Conservation (phyloP, 495 filamentous ascomycete species). For the Cercophora newfieldiana region DNA sequence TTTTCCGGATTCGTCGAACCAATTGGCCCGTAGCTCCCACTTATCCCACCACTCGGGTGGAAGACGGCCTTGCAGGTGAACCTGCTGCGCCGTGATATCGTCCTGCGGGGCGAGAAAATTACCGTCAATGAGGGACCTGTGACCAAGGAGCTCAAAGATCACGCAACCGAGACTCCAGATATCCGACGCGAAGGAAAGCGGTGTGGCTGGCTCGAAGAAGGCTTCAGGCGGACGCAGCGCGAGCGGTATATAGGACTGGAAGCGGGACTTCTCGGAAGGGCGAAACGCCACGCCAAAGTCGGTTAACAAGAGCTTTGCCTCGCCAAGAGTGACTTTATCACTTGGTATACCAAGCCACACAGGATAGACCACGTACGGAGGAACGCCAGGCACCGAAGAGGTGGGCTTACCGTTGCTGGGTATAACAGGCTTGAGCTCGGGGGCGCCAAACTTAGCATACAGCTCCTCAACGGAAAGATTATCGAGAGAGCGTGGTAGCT, state of each 20-base stretch:
- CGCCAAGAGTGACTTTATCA: slow-evolving; percentile 22
- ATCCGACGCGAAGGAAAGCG: slow-evolving; percentile 38
- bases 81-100: slow-evolving; percentile 39
- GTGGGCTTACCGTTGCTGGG: slow-evolving; percentile 26
- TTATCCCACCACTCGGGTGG: slow-evolving; percentile 36
- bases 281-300: slow-evolving; percentile 45
- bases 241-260: slow-evolving; percentile 35
- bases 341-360: slow-evolving; percentile 28
- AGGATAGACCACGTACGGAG: slow-evolving; percentile 17
- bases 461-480: slow-evolving; percentile 33
- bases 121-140: slow-evolving; percentile 17
- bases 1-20: slow-evolving; percentile 27
- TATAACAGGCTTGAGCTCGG: slow-evolving; percentile 23
- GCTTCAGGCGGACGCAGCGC: slow-evolving; percentile 34
- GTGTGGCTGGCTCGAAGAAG: slow-evolving; percentile 32
- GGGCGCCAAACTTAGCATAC: slow-evolving; percentile 35
- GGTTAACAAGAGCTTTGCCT: slow-evolving; percentile 37
- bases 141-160: slow-evolving; percentile 31
- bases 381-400: slow-evolving; percentile 18
- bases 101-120: slow-evolving; percentile 34
- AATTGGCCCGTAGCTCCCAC: slow-evolving; percentile 22
- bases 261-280: slow-evolving; percentile 28
- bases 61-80: slow-evolving; percentile 38
- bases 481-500: slow-evolving; percentile 35
- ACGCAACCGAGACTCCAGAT: slow-evolving; percentile 43